These are phyloP conservation scores for Candida dubliniensis DNA, from an alignment of 1,139 yeast species.

Conservation along the genomic window DNA sequence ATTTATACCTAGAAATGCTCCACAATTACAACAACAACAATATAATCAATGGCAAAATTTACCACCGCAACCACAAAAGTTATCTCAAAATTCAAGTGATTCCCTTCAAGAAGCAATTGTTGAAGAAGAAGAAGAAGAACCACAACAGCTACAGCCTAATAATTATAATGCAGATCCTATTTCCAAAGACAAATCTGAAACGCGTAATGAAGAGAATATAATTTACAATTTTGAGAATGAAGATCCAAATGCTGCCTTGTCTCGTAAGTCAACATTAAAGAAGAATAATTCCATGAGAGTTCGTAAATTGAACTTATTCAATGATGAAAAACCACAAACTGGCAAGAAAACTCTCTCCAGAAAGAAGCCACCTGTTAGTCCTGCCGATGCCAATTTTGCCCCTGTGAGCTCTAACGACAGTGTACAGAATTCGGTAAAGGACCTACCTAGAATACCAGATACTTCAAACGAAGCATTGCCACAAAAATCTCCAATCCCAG, in stretches of 20 bases:
- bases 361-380: conserved; percentile 11
- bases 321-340: conserved; percentile 12
- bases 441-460: conserved; percentile 7
- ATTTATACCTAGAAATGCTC: background rate
- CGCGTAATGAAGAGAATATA: conserved; percentile 26
- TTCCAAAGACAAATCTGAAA: conserved; percentile 4
- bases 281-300: conserved; percentile 45
- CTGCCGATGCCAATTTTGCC: conserved; percentile 4
- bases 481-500: background rate
- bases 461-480: conserved; percentile 9
- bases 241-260: conserved; percentile 27
- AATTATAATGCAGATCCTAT: conserved; percentile 4
- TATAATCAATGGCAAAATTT: background rate
- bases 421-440: conserved; percentile 1
- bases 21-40: background rate
- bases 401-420: conserved; percentile 2
- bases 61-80: conserved; percentile 1
- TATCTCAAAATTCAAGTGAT: conserved; percentile 28
- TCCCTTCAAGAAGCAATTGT: conserved; percentile 38
- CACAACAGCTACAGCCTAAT: background rate
- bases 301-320: conserved; percentile 43
- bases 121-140: conserved; percentile 38
- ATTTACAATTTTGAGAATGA: conserved; percentile 35
- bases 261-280: conserved; percentile 42
- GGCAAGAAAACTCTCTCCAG: conserved; percentile 2